These are phyloP conservation scores for Candida buenavistaensis DNA, from an alignment of 1,139 yeast genomes.

Conservation along the genomic window DNA sequence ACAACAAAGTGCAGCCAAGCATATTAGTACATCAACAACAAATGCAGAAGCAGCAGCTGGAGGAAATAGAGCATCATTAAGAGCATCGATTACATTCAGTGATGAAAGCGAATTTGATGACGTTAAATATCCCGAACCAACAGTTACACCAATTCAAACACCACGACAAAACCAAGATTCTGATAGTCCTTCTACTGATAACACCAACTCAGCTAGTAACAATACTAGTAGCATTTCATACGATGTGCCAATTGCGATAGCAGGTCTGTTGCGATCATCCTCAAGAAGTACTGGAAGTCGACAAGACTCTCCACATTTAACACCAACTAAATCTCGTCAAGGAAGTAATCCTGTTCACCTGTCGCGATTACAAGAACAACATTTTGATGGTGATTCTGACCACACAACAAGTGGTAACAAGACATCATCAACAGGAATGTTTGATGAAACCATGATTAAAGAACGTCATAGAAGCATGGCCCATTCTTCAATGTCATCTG, in stretches of 20 bases:
- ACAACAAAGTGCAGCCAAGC: conserved; percentile 5
- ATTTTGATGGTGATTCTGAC: not conserved
- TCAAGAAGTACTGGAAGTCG: conserved; percentile 3
- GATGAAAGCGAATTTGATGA: conserved; percentile 18
- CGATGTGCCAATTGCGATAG: conserved; percentile 9
- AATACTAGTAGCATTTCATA: conserved; percentile 3
- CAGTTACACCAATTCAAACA: conserved; percentile 13
- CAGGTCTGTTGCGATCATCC: conserved; percentile 11
- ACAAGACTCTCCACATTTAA: conserved; percentile 2
- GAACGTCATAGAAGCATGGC: conserved; percentile 15
- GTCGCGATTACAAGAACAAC: conserved; percentile 2
- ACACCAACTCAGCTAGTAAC: conserved; percentile 2
- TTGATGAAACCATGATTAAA: conserved; percentile 13
- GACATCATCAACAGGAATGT: conserved; percentile 6
- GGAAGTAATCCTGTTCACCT: too few species aligned
- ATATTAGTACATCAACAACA: conserved; percentile 9
- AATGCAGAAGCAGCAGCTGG: conserved; percentile 7
- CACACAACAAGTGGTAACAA: not conserved
- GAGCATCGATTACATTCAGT: conserved; percentile 10
- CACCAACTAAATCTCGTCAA: conserved; percentile 1
- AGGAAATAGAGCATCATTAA: conserved; percentile 9
- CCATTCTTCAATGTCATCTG: conserved; percentile 33
- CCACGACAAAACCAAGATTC: conserved; percentile 8
- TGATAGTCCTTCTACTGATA: conserved; percentile 6
- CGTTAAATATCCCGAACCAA: conserved; percentile 14